Conservation (phyloP, 768 basidiomycete genomes). For the Lanmaoa rubissima region DNA sequence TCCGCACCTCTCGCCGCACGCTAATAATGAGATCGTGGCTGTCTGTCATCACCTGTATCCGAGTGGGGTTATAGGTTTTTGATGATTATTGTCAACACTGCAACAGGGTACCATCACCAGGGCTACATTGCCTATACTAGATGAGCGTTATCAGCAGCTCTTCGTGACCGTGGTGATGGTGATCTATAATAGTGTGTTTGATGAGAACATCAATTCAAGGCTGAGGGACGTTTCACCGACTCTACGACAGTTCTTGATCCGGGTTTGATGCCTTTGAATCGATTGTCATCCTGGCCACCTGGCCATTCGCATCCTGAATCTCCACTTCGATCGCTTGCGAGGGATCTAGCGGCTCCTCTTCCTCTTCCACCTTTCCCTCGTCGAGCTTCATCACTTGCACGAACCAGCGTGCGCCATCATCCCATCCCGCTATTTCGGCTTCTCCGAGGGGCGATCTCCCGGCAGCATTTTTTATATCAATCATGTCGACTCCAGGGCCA, state of each 20-base stretch:
- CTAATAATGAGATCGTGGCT: not conserved
- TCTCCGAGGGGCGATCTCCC: conserved; percentile 79
- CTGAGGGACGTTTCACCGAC: not conserved
- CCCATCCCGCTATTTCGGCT: conserved; percentile 77
- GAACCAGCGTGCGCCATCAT: conserved; percentile 82
- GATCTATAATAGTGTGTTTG: no score
- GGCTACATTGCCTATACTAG: no score
- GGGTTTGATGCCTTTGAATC: not conserved
- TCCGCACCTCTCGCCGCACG: no score
- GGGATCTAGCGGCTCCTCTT: conserved; percentile 30
- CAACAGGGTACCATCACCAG: no score
- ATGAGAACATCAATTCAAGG: not conserved
- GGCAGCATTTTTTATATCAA: conserved; percentile 72
- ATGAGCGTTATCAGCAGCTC: no score
- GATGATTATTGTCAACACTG: not conserved
- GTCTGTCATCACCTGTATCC: not conserved
- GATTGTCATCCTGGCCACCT: conserved; percentile 63
- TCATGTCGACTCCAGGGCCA: conserved; percentile 64
- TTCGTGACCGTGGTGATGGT: not conserved
- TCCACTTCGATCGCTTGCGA: conserved; percentile 59
- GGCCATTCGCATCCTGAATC: conserved; percentile 69
- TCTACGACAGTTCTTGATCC: not conserved
- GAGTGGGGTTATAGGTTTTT: not conserved
- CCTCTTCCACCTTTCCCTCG: conserved; percentile 36
- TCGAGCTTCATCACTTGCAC: conserved; percentile 80